Evolutionary conservation across 2,329 filamentous ascomycete genomes (phyloP).

Genomic region (Phaeomoniella chlamydospora): DNA sequence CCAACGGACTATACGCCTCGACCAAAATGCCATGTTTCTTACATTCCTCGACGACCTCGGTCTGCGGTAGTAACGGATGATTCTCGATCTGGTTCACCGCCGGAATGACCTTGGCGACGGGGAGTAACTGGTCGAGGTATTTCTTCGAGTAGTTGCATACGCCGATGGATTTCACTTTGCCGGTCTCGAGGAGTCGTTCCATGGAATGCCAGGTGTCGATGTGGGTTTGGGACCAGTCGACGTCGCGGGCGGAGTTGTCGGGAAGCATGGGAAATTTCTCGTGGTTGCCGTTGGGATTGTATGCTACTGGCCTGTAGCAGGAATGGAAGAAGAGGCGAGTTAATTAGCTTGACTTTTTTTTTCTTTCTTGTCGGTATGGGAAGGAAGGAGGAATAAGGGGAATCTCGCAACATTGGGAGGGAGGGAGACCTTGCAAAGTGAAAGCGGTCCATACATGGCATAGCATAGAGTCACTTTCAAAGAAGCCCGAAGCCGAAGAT

Average conservation of each 20-base stretch:
- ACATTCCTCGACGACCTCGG: conserved; percentile 36
- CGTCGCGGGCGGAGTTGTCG: conserved; percentile 61
- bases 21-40: conserved; percentile 34
- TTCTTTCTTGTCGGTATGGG: too few relatives aligned
- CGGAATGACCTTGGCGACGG: conserved; percentile 46
- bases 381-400: too few relatives aligned
- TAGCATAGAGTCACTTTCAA: too few relatives aligned
- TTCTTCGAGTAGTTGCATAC: conserved; percentile 43
- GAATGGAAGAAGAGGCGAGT: too few relatives aligned
- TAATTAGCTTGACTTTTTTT: too few relatives aligned
- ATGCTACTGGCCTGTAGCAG: too few relatives aligned
- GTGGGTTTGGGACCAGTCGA: conserved; percentile 54
- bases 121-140: conserved; percentile 39
- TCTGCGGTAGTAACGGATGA: conserved; percentile 54
- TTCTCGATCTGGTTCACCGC: conserved; percentile 71
- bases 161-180: conserved; percentile 43
- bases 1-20: conserved; percentile 35
- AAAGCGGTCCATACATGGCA: too few relatives aligned
- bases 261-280: conserved; percentile 60
- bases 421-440: too few relatives aligned
- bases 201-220: conserved; percentile 62
- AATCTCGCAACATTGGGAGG: too few relatives aligned
- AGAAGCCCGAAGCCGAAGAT: too few relatives aligned
- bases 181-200: conserved; percentile 40
- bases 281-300: conserved; percentile 40